Base-by-base conservation (phyloP, 345 rosid species). In the Murraya paniculata region DNA sequence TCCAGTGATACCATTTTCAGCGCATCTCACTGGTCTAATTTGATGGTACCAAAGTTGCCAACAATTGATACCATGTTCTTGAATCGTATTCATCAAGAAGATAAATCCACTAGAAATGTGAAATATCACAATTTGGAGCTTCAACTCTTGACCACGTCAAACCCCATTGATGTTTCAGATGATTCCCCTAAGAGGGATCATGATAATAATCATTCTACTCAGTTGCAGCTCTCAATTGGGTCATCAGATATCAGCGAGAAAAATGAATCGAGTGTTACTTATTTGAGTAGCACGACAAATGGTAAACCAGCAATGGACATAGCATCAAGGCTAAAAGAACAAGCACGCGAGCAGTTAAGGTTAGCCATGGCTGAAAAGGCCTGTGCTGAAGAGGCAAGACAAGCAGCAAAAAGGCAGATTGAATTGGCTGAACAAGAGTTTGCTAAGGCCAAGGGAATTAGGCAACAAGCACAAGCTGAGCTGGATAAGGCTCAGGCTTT, bases 381-480 rank as follows among this genome's bases (percentile, higher is more conserved):
- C 2, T 87, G 80, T 28, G 94, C 97, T 0, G 91, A 90, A 61
- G 89, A 91, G 74, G 89, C 90, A 22, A 88, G 97, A 83, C 82
- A 80, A 68, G 89, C 84, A 16, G 97, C 97, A 0, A 92, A 86
- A 74, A 76, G 87, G 55, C 93, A 90, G 91, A 87, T 90, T 39
- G 95, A 93, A 81, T 78, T 90, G 72, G 99, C 99, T 0, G 97
- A 96, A 80, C 85, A 33, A 71, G 98, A 96, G 80, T 89, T 92
- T 38, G 89, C 87, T 27, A 91, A 87, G 31, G 99, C 99, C 3
- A 92, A 89, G 86, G 83, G 85, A 80, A 88, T 91, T 64, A 87
- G 98, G 73, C 90, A 91, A 73, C 92, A 91, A 73, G 97, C 99
- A 4, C 95, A 86, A 45, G 87, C 93, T 1, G 98, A 94, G 86